Conservation (phyloP, 2,329 filamentous ascomycete species). For the Eurotiales sp. region DNA sequence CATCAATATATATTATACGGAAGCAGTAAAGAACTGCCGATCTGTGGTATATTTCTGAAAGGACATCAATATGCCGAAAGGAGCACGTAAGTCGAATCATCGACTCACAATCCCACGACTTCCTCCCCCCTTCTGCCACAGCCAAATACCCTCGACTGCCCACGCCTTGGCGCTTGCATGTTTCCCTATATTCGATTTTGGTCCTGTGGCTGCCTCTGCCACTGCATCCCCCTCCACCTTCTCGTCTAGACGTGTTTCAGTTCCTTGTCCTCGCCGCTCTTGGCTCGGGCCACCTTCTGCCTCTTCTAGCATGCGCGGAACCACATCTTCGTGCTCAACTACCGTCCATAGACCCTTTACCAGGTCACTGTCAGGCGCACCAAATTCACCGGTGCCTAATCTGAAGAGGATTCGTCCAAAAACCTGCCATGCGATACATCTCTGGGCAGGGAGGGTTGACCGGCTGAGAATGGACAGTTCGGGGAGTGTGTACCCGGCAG, state of each 20-base stretch:
- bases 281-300: slow-evolving; percentile 53
- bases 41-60: not conserved
- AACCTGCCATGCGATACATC: slow-evolving; percentile 89
- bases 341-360: slow-evolving; percentile 80
- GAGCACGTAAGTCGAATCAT: not conserved
- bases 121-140: slow-evolving; percentile 70
- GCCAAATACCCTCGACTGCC: slow-evolving; percentile 85
- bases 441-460: slow-evolving; percentile 77
- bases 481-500: slow-evolving; percentile 87
- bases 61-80: no score
- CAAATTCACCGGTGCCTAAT: slow-evolving; percentile 70
- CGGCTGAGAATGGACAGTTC: slow-evolving; percentile 79
- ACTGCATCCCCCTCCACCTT: no score
- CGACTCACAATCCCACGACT: slow-evolving; percentile 31
- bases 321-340: slow-evolving; percentile 69
- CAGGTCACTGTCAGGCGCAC: slow-evolving; percentile 58
- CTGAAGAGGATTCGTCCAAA: slow-evolving; percentile 80
- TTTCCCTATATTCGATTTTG: slow-evolving; percentile 33
- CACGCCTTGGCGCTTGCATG: slow-evolving; percentile 80
- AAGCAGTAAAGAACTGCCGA: not conserved
- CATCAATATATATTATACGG: no score
- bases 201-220: slow-evolving; percentile 39
- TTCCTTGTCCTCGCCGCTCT: not conserved
- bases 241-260: slow-evolving; percentile 21
- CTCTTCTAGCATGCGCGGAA: slow-evolving; percentile 74